Conservation (phyloP, 371 early-diverging fungal species). For the Smittium culicis region DNA sequence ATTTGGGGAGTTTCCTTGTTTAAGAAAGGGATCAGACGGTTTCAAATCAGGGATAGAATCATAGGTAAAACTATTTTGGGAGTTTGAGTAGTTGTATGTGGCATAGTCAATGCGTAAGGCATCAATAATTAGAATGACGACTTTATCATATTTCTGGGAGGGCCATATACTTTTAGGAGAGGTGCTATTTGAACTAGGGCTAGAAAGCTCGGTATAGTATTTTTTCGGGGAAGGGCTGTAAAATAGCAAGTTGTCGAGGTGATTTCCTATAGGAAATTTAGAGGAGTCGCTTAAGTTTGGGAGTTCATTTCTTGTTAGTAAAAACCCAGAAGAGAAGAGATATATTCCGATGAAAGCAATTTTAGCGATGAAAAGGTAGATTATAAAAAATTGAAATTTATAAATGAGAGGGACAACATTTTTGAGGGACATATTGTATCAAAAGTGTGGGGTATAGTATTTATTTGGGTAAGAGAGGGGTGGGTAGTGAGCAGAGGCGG, state of each 20-base stretch:
- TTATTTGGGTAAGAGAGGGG: too few relatives aligned
- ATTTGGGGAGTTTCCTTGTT: constrained; percentile 10
- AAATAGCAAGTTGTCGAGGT: not conserved
- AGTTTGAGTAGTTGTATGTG: constrained; percentile 22
- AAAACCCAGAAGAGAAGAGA: not conserved
- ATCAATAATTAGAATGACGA: constrained; percentile 72
- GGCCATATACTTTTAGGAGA: constrained; percentile 27
- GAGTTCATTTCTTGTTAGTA: not conserved
- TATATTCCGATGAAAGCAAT: not conserved
- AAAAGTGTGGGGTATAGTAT: too few relatives aligned
- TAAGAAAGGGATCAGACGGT: constrained; percentile 20
- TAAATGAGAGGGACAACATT: too few relatives aligned
- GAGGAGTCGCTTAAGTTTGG: not conserved
- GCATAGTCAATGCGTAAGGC: constrained; percentile 80
- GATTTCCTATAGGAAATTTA: not conserved
- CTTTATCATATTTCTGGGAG: constrained; percentile 43
- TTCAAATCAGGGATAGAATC: constrained; percentile 1
- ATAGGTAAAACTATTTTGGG: constrained; percentile 6
- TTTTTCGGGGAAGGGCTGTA: not conserved
- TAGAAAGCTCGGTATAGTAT: not conserved
- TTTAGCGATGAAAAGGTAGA: not conserved
- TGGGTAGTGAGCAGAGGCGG: too few relatives aligned
- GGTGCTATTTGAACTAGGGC: not conserved
- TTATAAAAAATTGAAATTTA: not conserved
- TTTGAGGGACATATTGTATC: too few relatives aligned